Percentiles rank a stretch among this genome's conserved stretches.
phyloP scores from a whole-genome alignment of 2,329 filamentous ascomycete species.

The Aspergillus sp. region DNA sequence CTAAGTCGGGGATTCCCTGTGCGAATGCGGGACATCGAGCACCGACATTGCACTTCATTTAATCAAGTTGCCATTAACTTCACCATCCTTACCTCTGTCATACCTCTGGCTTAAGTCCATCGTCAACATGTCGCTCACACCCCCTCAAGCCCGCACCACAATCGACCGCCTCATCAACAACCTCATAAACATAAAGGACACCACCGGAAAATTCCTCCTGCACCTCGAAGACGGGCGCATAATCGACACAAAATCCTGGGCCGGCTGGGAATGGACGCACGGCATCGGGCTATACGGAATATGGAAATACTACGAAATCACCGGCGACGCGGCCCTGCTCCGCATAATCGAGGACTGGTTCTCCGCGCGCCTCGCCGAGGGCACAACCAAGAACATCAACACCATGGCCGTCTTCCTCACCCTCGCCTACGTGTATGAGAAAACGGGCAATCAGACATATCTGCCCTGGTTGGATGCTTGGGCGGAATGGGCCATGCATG shows the following conservation, averaged over 20 bases:
- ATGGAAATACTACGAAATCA: constrained; percentile 77
- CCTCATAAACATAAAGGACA: constrained; percentile 75
- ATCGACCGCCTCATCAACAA: constrained; percentile 70
- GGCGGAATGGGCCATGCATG: constrained; percentile 81
- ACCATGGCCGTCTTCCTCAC: constrained; percentile 79
- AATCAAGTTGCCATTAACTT: too few species aligned
- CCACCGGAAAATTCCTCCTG: constrained; percentile 71
- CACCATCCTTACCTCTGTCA: too few species aligned
- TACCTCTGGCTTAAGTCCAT: too few species aligned
- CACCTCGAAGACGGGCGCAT: constrained; percentile 69
- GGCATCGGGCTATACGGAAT: constrained; percentile 78
- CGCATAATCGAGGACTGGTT: constrained; percentile 74
- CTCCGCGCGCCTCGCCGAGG: constrained; percentile 63
- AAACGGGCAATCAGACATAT: constrained; percentile 66
- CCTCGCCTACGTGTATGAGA: constrained; percentile 75
- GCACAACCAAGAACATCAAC: constrained; percentile 82
- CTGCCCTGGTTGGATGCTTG: constrained; percentile 76
- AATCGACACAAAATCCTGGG: constrained; percentile 82
- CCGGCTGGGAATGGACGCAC: constrained; percentile 76
- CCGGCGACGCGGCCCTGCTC: constrained; percentile 60
- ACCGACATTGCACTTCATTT: neutral
- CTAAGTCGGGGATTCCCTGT: neutral
- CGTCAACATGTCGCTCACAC: neutral
- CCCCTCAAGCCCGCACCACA: constrained; percentile 40
- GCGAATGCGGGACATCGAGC: neutral